Evolutionary conservation across 2,329 filamentous ascomycete species (phyloP).

Genomic region (Fusarium avenaceum): DNA sequence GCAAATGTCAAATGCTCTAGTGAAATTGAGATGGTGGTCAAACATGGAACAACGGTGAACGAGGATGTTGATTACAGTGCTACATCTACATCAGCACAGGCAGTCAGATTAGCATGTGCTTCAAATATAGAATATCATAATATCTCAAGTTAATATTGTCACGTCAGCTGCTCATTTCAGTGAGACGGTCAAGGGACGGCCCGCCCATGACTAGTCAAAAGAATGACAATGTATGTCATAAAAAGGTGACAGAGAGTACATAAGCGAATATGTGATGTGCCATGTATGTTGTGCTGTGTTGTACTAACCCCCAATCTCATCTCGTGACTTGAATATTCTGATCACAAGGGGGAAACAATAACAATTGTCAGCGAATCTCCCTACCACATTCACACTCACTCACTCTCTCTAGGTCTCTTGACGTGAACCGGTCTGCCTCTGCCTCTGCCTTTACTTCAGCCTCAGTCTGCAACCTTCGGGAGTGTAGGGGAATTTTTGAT

Average conservation of each 20-base stretch:
- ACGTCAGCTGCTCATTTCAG: conserved; percentile 39
- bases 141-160: background rate
- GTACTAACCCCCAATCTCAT: background rate
- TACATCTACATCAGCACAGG: conserved; percentile 39
- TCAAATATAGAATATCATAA: too few relatives aligned
- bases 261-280: conserved; percentile 10
- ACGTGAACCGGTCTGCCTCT: conserved; percentile 24
- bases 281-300: background rate
- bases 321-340: conserved; percentile 6
- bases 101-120: conserved; percentile 11
- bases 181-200: conserved; percentile 48
- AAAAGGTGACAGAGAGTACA: conserved; percentile 7
- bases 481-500: conserved; percentile 30
- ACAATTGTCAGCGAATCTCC: too few relatives aligned
- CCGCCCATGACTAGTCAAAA: conserved; percentile 41
- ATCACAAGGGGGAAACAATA: too few relatives aligned
- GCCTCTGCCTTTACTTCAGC: too few relatives aligned
- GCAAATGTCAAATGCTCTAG: conserved; percentile 9
- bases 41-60: conserved; percentile 18
- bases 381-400: too few relatives aligned
- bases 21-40: conserved; percentile 23
- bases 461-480: too few relatives aligned
- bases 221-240: background rate
- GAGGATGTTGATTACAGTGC: conserved; percentile 17
- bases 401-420: too few relatives aligned